Evolutionary conservation across 345 rosid genomes (phyloP).

Genomic region (Mallotus nudiflorus): DNA sequence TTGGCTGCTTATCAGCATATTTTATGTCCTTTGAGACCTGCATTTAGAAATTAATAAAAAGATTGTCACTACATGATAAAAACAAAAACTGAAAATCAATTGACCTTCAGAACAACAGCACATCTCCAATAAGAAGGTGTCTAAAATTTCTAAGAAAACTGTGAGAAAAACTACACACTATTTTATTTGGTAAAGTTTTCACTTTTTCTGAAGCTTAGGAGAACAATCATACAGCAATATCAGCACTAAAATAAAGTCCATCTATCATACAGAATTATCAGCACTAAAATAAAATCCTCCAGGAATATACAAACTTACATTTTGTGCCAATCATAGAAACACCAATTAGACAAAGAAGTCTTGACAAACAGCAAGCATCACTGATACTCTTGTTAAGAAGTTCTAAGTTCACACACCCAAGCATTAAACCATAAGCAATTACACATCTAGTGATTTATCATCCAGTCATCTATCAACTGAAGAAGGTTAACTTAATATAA

Average conservation of each 20-base stretch:
- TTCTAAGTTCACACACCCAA: neutral
- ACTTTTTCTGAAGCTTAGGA: neutral
- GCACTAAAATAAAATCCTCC: neutral
- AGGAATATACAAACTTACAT: neutral
- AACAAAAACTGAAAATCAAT: neutral
- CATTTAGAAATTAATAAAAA: constrained; percentile 20
- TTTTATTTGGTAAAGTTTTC: neutral
- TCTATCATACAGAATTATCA: neutral
- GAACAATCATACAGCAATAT: no score
- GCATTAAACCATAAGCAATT: neutral
- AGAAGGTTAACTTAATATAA: constrained; percentile 4
- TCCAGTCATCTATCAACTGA: constrained; percentile 9
- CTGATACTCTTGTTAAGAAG: neutral
- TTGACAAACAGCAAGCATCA: constrained; percentile 4
- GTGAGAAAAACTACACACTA: neutral
- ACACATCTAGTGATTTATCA: neutral
- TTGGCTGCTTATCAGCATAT: constrained; percentile 95
- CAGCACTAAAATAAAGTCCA: no score
- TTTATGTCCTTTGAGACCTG: constrained; percentile 97
- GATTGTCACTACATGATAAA: constrained; percentile 12
- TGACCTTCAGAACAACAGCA: neutral
- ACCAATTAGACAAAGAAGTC: neutral
- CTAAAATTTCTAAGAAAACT: neutral
- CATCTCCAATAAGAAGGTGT: neutral
- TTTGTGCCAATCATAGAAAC: neutral